phyloP scores from a whole-genome alignment of 495 filamentous ascomycete genomes.

The Hypomontagnella monticulosa region DNA sequence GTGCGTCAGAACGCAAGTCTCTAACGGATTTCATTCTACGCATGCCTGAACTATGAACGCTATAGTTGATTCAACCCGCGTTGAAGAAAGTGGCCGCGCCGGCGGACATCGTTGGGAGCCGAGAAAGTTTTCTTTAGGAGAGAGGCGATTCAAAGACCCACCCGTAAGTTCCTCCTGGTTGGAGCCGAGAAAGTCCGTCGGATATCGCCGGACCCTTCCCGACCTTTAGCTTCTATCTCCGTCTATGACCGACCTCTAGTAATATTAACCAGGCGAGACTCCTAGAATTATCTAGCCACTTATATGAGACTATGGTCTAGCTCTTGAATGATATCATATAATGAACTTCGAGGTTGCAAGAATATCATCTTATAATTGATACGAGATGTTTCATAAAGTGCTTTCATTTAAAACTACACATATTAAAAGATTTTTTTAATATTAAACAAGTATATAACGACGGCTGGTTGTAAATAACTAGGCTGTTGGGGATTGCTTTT shows the following conservation, averaged over 20 bases:
- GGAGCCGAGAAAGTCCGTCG: conserved; percentile 16
- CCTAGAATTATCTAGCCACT: too few relatives aligned
- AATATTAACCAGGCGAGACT: too few relatives aligned
- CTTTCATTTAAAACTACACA: too few relatives aligned
- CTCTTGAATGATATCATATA: too few relatives aligned
- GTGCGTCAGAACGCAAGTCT: neutral
- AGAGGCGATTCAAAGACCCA: neutral
- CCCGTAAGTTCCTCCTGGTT: neutral
- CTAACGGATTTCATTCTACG: conserved; percentile 6
- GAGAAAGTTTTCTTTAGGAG: neutral
- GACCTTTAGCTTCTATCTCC: too few relatives aligned
- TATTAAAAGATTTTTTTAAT: too few relatives aligned
- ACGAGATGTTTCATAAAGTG: too few relatives aligned
- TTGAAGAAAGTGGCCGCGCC: neutral
- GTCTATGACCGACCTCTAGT: too few relatives aligned
- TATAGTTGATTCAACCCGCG: too few relatives aligned
- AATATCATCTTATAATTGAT: too few relatives aligned
- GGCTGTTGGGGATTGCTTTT: conserved; percentile 1
- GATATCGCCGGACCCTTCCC: conserved; percentile 27
- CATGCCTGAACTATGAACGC: neutral
- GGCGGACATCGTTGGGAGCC: conserved; percentile 28
- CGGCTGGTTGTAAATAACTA: neutral
- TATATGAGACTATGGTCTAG: too few relatives aligned
- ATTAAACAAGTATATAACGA: neutral
- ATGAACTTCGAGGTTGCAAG: too few relatives aligned